Base-by-base conservation (phyloP, 495 filamentous ascomycete species). In the Aspergillus ellipticus region DNA sequence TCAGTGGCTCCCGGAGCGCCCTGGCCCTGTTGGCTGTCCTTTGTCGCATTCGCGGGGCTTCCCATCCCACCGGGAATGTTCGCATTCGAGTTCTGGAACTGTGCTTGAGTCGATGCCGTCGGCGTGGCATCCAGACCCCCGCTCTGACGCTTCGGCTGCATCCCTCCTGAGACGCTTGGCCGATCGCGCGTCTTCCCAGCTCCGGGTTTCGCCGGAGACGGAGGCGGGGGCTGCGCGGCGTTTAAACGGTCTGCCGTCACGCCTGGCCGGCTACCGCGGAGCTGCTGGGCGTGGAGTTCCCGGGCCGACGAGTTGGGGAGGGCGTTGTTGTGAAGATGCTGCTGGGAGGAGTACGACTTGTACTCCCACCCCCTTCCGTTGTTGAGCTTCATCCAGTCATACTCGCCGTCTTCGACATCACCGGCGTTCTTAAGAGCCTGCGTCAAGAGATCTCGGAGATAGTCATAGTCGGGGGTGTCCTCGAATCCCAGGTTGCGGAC, bases 331-430 rank as follows among this genome's bases (percentile, higher is more conserved):
- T 92, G 89, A 57, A 92, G 78, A 61, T 88, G 81, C 29, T 82
- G 80, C 54, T 87, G 85, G 22, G 89, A 88, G 45, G 88, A 84
- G 71, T 95, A 89, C 57, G 87, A 85, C 78, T 96, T 96, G 63
- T 88, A 89, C 74, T 97, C 93, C 90, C 89, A 96, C 35, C 90
- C 91, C 64, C 92, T 88, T 57, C 92, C 92, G 69, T 96, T 95
- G 79, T 90, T 94, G 54, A 96, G 79, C 81, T 96, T 97, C 95
- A 97, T 97, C 94, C 94, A 99, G 72, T 99, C 94, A 69, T 97
- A 99, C 67, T 99, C 95, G 56, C 95, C 94, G 77, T 99, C 94
- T 64, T 99, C 94, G 11, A 97, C 88, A 60, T 96, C 92, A 37
- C 92, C 92, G 6, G 88, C 88, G 58, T 90, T 89, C 81, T 96